These are phyloP conservation scores for Tuber magnatum DNA, from an alignment of 495 filamentous ascomycete genomes.

Conservation along the genomic window DNA sequence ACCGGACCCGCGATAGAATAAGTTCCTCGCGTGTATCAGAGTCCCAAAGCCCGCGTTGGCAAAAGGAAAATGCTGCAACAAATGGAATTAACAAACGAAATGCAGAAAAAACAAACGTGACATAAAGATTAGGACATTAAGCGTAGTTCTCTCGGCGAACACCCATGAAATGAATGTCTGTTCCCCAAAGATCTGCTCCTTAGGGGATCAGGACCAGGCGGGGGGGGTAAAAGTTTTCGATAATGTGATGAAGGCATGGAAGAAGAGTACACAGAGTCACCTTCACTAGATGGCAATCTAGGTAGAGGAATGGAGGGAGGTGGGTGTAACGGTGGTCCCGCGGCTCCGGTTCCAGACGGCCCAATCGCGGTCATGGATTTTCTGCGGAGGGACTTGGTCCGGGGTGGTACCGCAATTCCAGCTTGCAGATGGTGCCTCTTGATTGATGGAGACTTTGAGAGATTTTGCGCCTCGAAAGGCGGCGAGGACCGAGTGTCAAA, in stretches of 20 bases:
- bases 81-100: not conserved
- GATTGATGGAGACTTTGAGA: conserved; percentile 14
- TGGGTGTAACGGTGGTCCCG: conserved; percentile 33
- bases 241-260: conserved; percentile 19
- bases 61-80: not conserved
- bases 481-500: conserved; percentile 32
- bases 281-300: conserved; percentile 28
- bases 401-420: conserved; percentile 26
- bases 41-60: not conserved
- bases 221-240: conserved; percentile 18
- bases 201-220: conserved; percentile 14
- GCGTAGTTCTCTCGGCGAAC: conserved; percentile 33
- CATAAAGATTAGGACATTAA: conserved; percentile 27
- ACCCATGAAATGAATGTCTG: conserved; percentile 34
- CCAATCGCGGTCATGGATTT: conserved; percentile 37
- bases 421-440: conserved; percentile 23
- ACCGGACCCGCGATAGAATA: not conserved
- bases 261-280: conserved; percentile 21
- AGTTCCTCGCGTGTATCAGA: not conserved
- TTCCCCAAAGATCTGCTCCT: conserved; percentile 28
- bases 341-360: conserved; percentile 12
- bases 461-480: conserved; percentile 4
- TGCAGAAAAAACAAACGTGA: conserved; percentile 20
- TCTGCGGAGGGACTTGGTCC: conserved; percentile 32
- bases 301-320: conserved; percentile 37